A percentile compares a stretch with the other conserved stretches of the same genome.
These are phyloP conservation scores for Fusarium graminum DNA, from an alignment of 2,329 filamentous ascomycete genomes.

Conservation along the genomic window DNA sequence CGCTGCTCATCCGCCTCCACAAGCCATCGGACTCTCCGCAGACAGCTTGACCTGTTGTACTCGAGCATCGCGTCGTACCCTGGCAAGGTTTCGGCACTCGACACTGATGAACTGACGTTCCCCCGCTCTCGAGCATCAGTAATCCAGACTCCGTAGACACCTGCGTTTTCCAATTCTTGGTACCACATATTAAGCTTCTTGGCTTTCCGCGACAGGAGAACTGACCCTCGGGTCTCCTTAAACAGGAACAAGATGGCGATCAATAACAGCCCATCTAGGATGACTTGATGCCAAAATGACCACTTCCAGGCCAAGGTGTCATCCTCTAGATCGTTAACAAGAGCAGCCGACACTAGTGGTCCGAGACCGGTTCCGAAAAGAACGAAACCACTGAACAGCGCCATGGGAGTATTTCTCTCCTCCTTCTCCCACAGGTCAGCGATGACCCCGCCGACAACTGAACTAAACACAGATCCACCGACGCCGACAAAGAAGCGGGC, in stretches of 20 bases:
- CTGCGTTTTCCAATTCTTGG: conserved; percentile 75
- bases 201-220: conserved; percentile 83
- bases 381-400: conserved; percentile 83
- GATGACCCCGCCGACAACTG: conserved; percentile 92
- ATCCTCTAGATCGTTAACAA: conserved; percentile 70
- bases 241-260: conserved; percentile 76
- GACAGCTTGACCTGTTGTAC: conserved; percentile 19
- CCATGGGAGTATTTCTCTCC: conserved; percentile 90
- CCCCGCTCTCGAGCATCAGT: conserved; percentile 21
- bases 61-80: conserved; percentile 21
- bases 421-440: conserved; percentile 85
- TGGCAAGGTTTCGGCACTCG: conserved; percentile 37
- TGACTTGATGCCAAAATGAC: conserved; percentile 89
- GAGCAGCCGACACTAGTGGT: conserved; percentile 77
- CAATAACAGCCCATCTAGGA: conserved; percentile 72
- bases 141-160: conserved; percentile 65
- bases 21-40: conserved; percentile 78
- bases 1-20: conserved; percentile 84
- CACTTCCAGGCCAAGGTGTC: conserved; percentile 76
- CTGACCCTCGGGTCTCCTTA: conserved; percentile 84
- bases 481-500: conserved; percentile 81
- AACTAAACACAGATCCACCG: conserved; percentile 84
- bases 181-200: conserved; percentile 82
- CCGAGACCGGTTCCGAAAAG: conserved; percentile 84
- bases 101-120: conserved; percentile 39